Base-by-base conservation (phyloP, 208 protist species). In the Trypanosoma platydactyli region DNA sequence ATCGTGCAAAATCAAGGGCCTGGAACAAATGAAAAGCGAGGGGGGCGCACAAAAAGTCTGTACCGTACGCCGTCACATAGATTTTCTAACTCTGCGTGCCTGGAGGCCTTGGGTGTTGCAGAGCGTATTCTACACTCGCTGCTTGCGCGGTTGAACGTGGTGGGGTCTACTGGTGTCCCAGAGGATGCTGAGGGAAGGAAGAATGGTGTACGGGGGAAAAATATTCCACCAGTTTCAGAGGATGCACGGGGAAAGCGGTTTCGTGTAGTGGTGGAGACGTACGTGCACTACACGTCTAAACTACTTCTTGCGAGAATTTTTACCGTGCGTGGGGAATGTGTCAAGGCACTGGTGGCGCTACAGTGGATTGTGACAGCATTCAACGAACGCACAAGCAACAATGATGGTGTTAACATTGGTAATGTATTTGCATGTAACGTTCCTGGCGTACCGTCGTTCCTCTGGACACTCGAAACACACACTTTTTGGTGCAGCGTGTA, bases 401-500 rank as follows among this genome's bases (percentile, higher is more conserved):
- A 38, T 38, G 33, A 3, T 38, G 33, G 9, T 38, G 33, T 3
- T 38, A 9, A 38, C 33, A 38, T 9, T 38, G 33, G 54, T n/a
- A 15, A 24, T 46, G 12, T 9, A 18, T 46, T 49, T 24, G 13
- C 6, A 22, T 27, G 18, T 45, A 13, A 24, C 42, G 42, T 57
- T 29, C 33, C 55, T 33, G 25, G 30, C 29, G 61, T 64, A 1
- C 80, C 84, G 33, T 86, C 84, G 4, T 86, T 64, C 54, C 61
- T 86, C 5, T 64, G 83, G 60, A 77, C 80, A 27, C 54, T 84
- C 11, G 33, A 30, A 22, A 74, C 61, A n/a, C 76, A 84, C 60
- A 77, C 60, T 1, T 77, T 84, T 61, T 84, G 76, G 79, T 83
- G 80, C 42, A 63, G 73, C 13, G 71, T 83, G 30, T 75, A 83